These are phyloP conservation scores for Vigna radiata DNA, from an alignment of 306 rosid species.

Conservation along the genomic window DNA sequence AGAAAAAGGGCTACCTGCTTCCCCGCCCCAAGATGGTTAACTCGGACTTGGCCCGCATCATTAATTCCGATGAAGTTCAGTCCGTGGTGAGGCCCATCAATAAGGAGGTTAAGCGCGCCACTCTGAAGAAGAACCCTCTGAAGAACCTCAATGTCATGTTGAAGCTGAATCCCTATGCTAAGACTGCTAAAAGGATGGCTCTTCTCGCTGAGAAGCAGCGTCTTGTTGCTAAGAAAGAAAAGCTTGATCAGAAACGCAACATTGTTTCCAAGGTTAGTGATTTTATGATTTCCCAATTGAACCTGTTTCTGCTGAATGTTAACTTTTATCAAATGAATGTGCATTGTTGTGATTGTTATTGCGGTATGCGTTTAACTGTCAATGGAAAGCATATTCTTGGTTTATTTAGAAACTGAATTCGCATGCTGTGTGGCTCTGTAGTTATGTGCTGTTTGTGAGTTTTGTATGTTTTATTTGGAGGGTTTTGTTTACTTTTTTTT, in stretches of 20 bases:
- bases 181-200: slow-evolving; percentile 78
- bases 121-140: slow-evolving; percentile 77
- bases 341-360: neutral
- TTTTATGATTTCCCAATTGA: too few relatives aligned
- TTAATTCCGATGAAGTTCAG: slow-evolving; percentile 83
- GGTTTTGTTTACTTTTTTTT: too few relatives aligned
- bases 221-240: slow-evolving; percentile 68
- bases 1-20: slow-evolving; percentile 68
- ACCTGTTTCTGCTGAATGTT: too few relatives aligned
- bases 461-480: too few relatives aligned
- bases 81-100: slow-evolving; percentile 74
- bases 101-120: slow-evolving; percentile 62
- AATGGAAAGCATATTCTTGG: too few relatives aligned
- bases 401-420: too few relatives aligned
- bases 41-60: slow-evolving; percentile 71
- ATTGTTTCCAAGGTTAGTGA: slow-evolving; percentile 56
- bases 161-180: slow-evolving; percentile 75
- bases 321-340: too few relatives aligned
- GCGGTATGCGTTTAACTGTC: too few relatives aligned
- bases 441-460: too few relatives aligned
- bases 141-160: slow-evolving; percentile 73
- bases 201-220: slow-evolving; percentile 77
- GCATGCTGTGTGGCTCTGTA: too few relatives aligned
- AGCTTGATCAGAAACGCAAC: slow-evolving; percentile 72
- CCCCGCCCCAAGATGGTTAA: slow-evolving; percentile 78